Percentiles rank a stretch among this genome's conserved stretches.
Evolutionary conservation across 257 asterid species (phyloP).

Genomic region (Solanum pimpinellifolium): DNA sequence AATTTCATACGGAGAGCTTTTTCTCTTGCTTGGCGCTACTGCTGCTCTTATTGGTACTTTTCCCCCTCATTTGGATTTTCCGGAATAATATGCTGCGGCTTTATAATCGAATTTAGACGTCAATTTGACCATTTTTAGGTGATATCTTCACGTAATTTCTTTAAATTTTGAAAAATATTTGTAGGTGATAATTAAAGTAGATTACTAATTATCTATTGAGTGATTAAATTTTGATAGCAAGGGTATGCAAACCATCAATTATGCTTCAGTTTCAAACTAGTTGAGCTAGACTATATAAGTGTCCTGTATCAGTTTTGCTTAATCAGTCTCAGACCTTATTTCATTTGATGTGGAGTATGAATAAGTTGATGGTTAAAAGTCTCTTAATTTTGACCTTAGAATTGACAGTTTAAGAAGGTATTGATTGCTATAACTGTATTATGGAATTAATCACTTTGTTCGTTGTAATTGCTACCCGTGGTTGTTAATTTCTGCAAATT

Average conservation of each 20-base stretch:
- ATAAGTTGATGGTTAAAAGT: background rate
- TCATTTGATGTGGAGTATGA: background rate
- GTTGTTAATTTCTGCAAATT: background rate
- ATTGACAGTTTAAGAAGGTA: background rate
- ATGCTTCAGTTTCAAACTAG: background rate
- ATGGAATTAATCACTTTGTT: background rate
- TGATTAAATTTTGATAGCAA: background rate
- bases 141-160: background rate
- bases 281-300: background rate
- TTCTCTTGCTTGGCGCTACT: constrained; percentile 67
- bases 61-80: background rate
- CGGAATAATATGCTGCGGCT: no score
- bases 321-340: background rate
- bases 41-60: constrained; percentile 64
- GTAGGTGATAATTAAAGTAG: background rate
- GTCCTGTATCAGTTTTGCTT: background rate
- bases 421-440: background rate
- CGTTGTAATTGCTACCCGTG: background rate
- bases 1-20: constrained; percentile 70
- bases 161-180: background rate
- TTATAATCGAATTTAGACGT: background rate
- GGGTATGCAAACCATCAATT: background rate
- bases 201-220: background rate
- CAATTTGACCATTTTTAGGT: background rate
- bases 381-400: background rate